phyloP scores from a whole-genome alignment of 2,329 filamentous ascomycete species.

The Clarireedia paspali region DNA sequence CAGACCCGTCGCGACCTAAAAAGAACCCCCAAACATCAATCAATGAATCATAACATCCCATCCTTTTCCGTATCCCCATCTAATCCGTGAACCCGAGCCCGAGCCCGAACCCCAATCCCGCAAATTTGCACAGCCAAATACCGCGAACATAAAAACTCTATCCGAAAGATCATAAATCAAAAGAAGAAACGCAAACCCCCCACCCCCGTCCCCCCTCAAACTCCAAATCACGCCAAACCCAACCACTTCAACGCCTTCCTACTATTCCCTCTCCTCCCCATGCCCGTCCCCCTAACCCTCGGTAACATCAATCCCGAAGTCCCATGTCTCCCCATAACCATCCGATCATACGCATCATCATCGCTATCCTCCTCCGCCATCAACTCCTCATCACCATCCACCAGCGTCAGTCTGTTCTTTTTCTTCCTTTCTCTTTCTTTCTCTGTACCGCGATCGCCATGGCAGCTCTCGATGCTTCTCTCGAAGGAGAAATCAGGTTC shows the following conservation, averaged over 20 bases:
- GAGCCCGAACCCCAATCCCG: too few species aligned
- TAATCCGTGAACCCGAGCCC: too few species aligned
- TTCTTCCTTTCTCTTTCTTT: conserved; percentile 24
- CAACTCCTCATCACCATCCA: background rate
- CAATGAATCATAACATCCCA: too few species aligned
- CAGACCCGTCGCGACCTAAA: too few species aligned
- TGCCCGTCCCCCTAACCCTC: background rate
- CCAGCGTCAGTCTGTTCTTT: conserved; percentile 16
- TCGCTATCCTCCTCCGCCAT: conserved; percentile 26
- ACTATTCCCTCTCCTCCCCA: background rate
- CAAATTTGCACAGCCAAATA: too few species aligned
- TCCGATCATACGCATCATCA: conserved; percentile 28
- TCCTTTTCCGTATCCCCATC: too few species aligned
- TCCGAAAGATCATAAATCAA: too few species aligned
- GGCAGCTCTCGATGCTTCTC: conserved; percentile 9
- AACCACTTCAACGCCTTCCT: background rate
- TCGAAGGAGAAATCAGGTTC: background rate
- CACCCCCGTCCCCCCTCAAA: too few species aligned
- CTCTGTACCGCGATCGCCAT: background rate
- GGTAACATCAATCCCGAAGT: background rate
- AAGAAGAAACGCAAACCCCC: too few species aligned
- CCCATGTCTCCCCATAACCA: conserved; percentile 22
- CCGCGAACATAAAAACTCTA: too few species aligned
- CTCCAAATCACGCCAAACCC: background rate
- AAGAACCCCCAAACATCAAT: too few species aligned